These are phyloP conservation scores for Neurospora sp. DNA, from an alignment of 2,329 filamentous ascomycete genomes.

Conservation along the genomic window DNA sequence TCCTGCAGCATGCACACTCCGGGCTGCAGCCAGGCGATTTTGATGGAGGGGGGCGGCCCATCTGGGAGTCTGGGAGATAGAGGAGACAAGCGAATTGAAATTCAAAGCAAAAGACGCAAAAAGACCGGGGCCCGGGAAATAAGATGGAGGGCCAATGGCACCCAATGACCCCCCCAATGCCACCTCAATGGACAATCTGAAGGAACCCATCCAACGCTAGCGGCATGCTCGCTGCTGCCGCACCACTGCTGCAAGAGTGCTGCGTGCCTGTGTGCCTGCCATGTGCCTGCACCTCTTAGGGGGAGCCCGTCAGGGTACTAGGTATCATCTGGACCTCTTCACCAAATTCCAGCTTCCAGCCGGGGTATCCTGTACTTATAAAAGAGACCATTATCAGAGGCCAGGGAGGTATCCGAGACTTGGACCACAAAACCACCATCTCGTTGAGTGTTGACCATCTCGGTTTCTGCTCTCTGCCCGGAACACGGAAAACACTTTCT, in stretches of 20 bases:
- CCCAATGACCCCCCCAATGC: neutral
- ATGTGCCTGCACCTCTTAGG: neutral
- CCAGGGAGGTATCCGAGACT: neutral
- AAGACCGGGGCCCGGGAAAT: neutral
- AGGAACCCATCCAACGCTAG: neutral
- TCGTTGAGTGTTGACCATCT: too few species aligned
- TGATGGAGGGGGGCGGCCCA: too few species aligned
- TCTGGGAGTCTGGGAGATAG: neutral
- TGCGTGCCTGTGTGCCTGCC: neutral
- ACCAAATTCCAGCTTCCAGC: neutral
- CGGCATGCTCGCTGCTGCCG: neutral
- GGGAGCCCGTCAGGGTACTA: neutral
- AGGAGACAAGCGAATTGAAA: neutral
- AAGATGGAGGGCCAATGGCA: neutral
- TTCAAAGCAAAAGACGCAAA: neutral
- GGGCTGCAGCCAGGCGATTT: neutral
- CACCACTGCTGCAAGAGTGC: neutral
- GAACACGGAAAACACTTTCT: neutral
- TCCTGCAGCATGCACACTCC: neutral
- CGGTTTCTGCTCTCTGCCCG: too few species aligned
- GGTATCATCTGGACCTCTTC: neutral
- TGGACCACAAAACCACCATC: neutral
- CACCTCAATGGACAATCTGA: neutral
- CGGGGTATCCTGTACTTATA: neutral
- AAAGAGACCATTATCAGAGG: neutral